These are phyloP conservation scores for Trichoderma endophyticum DNA, from an alignment of 2,329 filamentous ascomycete species.

Conservation along the genomic window DNA sequence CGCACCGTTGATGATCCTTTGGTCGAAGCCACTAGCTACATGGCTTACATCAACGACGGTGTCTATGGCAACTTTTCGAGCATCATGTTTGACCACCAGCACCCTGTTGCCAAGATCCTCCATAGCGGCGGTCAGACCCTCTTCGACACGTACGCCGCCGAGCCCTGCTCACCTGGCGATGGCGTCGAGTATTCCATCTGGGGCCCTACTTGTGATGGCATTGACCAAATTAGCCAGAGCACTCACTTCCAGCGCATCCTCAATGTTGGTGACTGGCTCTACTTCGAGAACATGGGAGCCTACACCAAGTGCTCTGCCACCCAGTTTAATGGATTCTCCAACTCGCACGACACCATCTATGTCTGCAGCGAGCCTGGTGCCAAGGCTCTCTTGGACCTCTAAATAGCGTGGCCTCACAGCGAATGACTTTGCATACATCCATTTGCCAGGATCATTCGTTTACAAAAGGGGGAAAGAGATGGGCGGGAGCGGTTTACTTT, in stretches of 20 bases:
- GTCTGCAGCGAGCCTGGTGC: conserved; percentile 92
- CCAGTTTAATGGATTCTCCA: conserved; percentile 94
- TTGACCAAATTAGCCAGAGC: conserved; percentile 86
- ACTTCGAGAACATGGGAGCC: conserved; percentile 98
- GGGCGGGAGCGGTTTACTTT: conserved; percentile 13
- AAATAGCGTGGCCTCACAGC: background rate
- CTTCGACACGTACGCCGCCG: conserved; percentile 54
- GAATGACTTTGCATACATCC: background rate
- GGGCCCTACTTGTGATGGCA: conserved; percentile 97
- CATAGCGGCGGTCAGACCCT: conserved; percentile 56
- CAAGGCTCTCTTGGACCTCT: conserved; percentile 58
- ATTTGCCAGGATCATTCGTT: background rate
- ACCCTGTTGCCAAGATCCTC: conserved; percentile 80
- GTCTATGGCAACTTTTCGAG: conserved; percentile 98
- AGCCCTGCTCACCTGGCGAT: conserved; percentile 43
- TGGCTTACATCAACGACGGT: conserved; percentile 97
- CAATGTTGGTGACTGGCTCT: conserved; percentile 95
- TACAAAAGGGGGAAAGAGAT: background rate
- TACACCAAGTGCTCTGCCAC: conserved; percentile 99
- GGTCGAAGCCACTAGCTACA: conserved; percentile 70
- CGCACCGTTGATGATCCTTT: conserved; percentile 76
- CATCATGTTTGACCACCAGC: conserved; percentile 99
- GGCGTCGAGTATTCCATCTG: conserved; percentile 89
- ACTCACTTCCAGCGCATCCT: conserved; percentile 73
- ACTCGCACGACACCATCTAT: conserved; percentile 89